These are phyloP conservation scores for Psilocybe subaeruginosa DNA, from an alignment of 768 basidiomycete genomes.

Conservation along the genomic window DNA sequence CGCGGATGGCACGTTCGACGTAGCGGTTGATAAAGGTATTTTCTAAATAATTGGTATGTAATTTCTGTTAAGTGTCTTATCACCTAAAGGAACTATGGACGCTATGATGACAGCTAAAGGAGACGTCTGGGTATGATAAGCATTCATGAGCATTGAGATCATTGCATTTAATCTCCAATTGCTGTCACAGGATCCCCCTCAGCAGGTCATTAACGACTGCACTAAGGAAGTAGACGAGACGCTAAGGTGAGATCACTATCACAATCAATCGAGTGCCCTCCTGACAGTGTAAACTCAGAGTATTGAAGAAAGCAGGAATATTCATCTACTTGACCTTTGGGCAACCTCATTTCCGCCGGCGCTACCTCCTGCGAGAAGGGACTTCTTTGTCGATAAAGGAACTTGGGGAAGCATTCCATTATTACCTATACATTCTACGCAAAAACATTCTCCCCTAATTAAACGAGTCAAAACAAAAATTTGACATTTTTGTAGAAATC, in stretches of 20 bases:
- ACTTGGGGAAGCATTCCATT: conserved; percentile 83
- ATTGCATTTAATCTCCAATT: neutral
- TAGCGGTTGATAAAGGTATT: conserved; percentile 81
- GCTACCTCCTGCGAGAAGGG: conserved; percentile 58
- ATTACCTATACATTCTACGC: conserved; percentile 74
- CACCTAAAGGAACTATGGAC: conserved; percentile 71
- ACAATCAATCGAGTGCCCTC: neutral
- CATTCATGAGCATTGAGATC: neutral
- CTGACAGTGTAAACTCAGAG: conserved; percentile 37
- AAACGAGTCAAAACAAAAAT: conserved; percentile 68
- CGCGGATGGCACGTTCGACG: conserved; percentile 64
- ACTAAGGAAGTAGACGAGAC: conserved; percentile 78
- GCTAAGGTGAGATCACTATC: conserved; percentile 49
- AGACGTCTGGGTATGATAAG: conserved; percentile 71
- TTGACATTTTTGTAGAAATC: conserved; percentile 94
- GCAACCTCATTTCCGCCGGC: conserved; percentile 84
- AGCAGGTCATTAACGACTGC: conserved; percentile 70
- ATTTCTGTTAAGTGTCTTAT: neutral
- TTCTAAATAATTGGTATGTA: neutral
- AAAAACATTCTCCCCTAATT: conserved; percentile 29
- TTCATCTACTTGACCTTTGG: conserved; percentile 89
- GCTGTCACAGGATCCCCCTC: conserved; percentile 66
- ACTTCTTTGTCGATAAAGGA: conserved; percentile 69
- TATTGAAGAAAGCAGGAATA: conserved; percentile 60
- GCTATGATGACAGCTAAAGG: conserved; percentile 86